Evolutionary conservation across 2,329 filamentous ascomycete species (phyloP), one percentile per base, ranked within the genome.

Genomic region (Cercospora sojina): DNA sequence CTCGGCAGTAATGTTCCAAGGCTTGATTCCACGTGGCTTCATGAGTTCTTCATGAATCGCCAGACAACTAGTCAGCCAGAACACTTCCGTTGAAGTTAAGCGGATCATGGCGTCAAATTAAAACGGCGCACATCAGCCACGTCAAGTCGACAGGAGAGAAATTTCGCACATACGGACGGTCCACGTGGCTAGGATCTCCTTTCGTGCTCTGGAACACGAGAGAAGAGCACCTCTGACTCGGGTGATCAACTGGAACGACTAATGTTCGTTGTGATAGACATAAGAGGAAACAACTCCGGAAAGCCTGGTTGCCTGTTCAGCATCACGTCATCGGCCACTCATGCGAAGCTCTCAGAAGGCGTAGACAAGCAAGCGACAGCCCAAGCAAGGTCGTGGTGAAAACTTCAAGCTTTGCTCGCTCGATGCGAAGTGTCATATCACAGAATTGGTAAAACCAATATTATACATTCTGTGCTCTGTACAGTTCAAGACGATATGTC

Each of bases 381-480:
- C 25, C 25, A 27, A 27, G 5, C 32, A 35, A 35, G n/a, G 38
- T 43, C n/a, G 38, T 43, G 5, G n/a, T 20, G 18, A n/a, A 43
- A 43, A 18, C 38, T 8, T 18, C 38, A 43, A 20, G 8, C 9
- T 49, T 25, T 10, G 5, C 4, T 13, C 9, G 9, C 43, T 43
- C n/a, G 16, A 18, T 43, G 16, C 38, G n/a, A 43, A 18, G 5
- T n/a, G 13, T 9, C 38, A 18, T 41, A 18, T 41, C 16, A 41
- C 16, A 41, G n/a, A 18, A 20, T 47, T 20, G n/a, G 41, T 18
- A 47, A 12, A 51, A 16, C 47, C 12, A 27, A 25, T 57, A 57
- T 31, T 35, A 57, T 35, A 57, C 53, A 57, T 57, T 20, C 53
- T 57, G 53, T 57, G 53, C 53, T 57, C 53, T 57, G 53, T 57